Evolutionary conservation across 768 basidiomycete species (phyloP).

Genomic region (Suillus decipiens): DNA sequence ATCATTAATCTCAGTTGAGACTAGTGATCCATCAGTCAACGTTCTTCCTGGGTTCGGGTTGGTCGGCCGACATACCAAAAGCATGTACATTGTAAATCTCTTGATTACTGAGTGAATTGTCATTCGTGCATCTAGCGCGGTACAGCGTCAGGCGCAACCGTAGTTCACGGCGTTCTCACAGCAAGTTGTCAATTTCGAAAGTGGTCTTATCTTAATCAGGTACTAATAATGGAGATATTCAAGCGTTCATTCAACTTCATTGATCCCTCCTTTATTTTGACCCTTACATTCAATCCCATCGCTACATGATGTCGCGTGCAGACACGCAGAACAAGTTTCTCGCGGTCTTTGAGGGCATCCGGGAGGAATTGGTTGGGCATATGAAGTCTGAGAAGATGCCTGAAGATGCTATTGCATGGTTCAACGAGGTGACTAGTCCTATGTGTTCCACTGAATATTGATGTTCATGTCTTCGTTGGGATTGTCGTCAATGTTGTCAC

Average conservation of each 20-base stretch:
- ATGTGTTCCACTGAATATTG: not conserved
- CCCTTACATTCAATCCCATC: too few relatives aligned
- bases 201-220: not conserved
- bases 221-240: not conserved
- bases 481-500: not conserved
- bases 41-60: not conserved
- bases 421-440: conserved; percentile 58
- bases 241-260: too few relatives aligned
- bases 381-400: conserved; percentile 78
- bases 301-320: conserved; percentile 30
- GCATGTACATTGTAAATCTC: not conserved
- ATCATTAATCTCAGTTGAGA: not conserved
- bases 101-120: not conserved
- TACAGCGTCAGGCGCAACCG: not conserved
- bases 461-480: not conserved
- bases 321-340: conserved; percentile 66
- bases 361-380: conserved; percentile 75
- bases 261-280: not conserved
- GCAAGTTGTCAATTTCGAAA: not conserved
- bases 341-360: conserved; percentile 66
- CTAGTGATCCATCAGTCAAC: not conserved
- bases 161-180: not conserved
- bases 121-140: not conserved
- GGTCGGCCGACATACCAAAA: not conserved
- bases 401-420: conserved; percentile 83